Percentiles rank a stretch among this genome's conserved stretches.
Evolutionary conservation across 768 basidiomycete genomes (phyloP).

Genomic region (Pulveroboletus sp.): DNA sequence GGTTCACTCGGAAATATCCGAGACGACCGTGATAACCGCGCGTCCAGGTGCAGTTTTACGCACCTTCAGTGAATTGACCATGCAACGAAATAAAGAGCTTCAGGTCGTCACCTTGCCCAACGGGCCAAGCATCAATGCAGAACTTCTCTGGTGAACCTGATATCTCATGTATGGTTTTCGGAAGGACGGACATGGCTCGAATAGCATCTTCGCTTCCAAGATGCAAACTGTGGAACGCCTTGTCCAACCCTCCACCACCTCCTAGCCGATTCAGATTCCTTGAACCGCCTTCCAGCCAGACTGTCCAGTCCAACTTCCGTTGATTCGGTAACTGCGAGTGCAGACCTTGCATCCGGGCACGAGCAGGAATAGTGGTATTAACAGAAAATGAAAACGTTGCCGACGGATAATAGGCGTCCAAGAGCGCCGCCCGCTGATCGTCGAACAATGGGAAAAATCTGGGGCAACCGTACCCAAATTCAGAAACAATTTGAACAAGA

Average conservation of each 20-base stretch:
- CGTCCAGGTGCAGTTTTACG: slow-evolving; percentile 25
- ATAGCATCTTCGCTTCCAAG: slow-evolving; percentile 63
- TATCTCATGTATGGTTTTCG: slow-evolving; percentile 80
- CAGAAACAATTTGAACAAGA: neutral
- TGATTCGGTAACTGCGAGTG: slow-evolving; percentile 76
- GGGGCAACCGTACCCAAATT: slow-evolving; percentile 8
- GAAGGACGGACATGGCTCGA: slow-evolving; percentile 57
- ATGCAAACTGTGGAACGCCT: slow-evolving; percentile 63
- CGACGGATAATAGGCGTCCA: slow-evolving; percentile 71
- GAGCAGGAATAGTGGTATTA: slow-evolving; percentile 76
- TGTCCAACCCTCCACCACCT: slow-evolving; percentile 54
- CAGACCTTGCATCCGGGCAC: slow-evolving; percentile 69
- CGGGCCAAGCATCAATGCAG: slow-evolving; percentile 80
- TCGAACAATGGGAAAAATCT: slow-evolving; percentile 90
- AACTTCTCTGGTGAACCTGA: slow-evolving; percentile 75
- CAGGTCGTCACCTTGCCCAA: slow-evolving; percentile 51
- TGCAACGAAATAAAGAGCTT: slow-evolving; percentile 73
- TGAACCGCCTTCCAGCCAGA: slow-evolving; percentile 62
- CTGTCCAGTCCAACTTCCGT: slow-evolving; percentile 71
- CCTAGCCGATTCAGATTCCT: slow-evolving; percentile 74
- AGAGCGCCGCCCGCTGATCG: slow-evolving; percentile 58
- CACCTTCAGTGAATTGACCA: slow-evolving; percentile 90
- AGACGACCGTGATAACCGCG: slow-evolving; percentile 10
- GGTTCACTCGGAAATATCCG: slow-evolving; percentile 12
- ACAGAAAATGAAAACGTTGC: slow-evolving; percentile 91